Evolutionary conservation across 805 yeast species (phyloP), one percentile per base, ranked within the genome.

Genomic region (Cyberlindnera amylophila): DNA sequence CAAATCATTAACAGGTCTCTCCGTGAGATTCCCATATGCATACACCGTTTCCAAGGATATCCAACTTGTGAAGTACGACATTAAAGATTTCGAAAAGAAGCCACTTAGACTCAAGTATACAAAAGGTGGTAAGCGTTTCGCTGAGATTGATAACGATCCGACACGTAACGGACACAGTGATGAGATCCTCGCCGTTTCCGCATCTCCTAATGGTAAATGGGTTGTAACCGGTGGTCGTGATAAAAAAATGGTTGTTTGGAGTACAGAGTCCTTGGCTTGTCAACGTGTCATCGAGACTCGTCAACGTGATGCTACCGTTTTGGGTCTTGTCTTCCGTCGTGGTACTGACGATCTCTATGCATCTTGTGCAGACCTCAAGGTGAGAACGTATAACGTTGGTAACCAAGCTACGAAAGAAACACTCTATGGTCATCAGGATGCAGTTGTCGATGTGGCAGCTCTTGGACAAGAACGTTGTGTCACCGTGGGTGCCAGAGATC

Each of bases 341-440:
- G 79, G 77, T 44, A 72, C 91, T 4, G 93, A 85, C 65, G 93
- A 88, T 62, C 69, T 93, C 46, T 93, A 83, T 59, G 98, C 90
- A 18, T 85, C 96, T 1, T 88, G 96, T 65, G 91, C 89, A 1
- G 99, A 93, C 63, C 77, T 89, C 57, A 83, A 90, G 53, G 83
- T 93, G 51, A 78, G 97, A 61, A 86, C 95, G 0, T 93, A 77
- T 62, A 82, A 90, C 49, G 74, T 90, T 45, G 86, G 81, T 55
- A 96, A 89, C 64, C 75, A 83, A 58, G 82, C 96, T 4, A 95
- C 88, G 63, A 72, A 91, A 57, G 99, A 93, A 67, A 82, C 86
- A 4, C 68, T 93, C 35, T 93, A 87, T 61, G 99, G 99, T 3
- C 99, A 93, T 65, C 98, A 93, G 67, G 99, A 93, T 59, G 70